Base-by-base conservation (phyloP, 2,329 filamentous ascomycete species). In the Exophiala dermatitidis region DNA sequence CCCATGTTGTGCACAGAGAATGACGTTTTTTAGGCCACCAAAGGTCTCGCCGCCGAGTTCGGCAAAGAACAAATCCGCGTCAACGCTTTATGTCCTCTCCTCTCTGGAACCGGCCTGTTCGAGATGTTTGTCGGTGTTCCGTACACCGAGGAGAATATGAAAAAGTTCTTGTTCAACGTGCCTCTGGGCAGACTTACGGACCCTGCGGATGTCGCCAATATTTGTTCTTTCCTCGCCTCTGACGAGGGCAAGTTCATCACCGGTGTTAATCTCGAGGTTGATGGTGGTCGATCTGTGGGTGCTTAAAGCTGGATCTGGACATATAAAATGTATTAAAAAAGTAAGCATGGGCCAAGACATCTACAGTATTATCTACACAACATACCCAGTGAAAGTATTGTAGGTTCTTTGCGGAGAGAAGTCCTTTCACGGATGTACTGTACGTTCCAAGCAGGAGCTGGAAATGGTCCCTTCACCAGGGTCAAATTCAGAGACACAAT, bases 181-280 rank as follows among this genome's bases (percentile, higher is more conserved):
- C 73, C 72, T 1, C 56, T 76, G 38, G 72, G 72, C 3, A 65
- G 72, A 19, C 59, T 73, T 49, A 71, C 70, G 9, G 70, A 73
- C 29, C 66, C 68, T 2, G 71, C 74, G 4, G 86, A 90, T 66
- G 77, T 90, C 32, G 85, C 83, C 1, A 86, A 86, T 63, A 83
- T 84, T 31, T 82, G 80, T 56, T 74, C 84, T 12, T 90, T 84
- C 64, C 67, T 90, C 41, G 83, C 45, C 29, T 60, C 57, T 48
- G 82, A 88, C 32, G 86, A 89, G 64, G 83, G 82, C 0, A 76
- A 72, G 3, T 88, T 89, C 63, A 78, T 90, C 57, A 88, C 61
- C 1, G 61, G 61, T 10, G 52, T 62, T 4, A 58, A 61, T 52
- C 38, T 62, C 49, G 54, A 59, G 38, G 55, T 63, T 37, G 61